Evolutionary conservation across 768 basidiomycete species (phyloP).

Genomic region (Boletus sp.): DNA sequence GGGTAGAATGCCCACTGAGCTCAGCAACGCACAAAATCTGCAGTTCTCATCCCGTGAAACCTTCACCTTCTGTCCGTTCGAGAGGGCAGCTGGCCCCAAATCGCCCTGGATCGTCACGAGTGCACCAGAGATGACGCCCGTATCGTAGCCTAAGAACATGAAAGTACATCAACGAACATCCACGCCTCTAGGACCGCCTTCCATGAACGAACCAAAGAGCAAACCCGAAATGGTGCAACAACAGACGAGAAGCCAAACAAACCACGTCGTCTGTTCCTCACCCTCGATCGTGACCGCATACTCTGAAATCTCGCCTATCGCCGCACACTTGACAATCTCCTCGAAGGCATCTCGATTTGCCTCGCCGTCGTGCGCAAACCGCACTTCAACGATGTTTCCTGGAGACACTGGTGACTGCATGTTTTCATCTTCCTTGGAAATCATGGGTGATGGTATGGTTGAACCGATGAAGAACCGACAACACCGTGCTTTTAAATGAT

Average conservation of each 20-base stretch:
- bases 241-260: constrained; percentile 74
- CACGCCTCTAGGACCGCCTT: not conserved
- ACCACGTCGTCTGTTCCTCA: constrained; percentile 66
- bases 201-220: constrained; percentile 57
- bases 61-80: constrained; percentile 60
- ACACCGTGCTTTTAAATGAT: not conserved
- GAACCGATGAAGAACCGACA: not conserved
- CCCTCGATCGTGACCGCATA: constrained; percentile 59
- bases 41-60: not conserved
- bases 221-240: constrained; percentile 76
- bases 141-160: constrained; percentile 63
- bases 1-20: not conserved
- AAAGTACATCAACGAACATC: not conserved
- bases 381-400: constrained; percentile 5
- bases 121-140: constrained; percentile 79
- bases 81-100: constrained; percentile 55
- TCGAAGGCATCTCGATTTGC: constrained; percentile 11
- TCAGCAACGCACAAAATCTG: too few species aligned
- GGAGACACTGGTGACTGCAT: not conserved
- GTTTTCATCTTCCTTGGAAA: not conserved
- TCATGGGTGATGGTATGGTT: not conserved
- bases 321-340: constrained; percentile 14
- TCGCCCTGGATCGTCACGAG: constrained; percentile 70
- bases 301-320: constrained; percentile 55
- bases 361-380: not conserved